Evolutionary conservation across 345 rosid species (phyloP).

Genomic region (Durio zibethinus): DNA sequence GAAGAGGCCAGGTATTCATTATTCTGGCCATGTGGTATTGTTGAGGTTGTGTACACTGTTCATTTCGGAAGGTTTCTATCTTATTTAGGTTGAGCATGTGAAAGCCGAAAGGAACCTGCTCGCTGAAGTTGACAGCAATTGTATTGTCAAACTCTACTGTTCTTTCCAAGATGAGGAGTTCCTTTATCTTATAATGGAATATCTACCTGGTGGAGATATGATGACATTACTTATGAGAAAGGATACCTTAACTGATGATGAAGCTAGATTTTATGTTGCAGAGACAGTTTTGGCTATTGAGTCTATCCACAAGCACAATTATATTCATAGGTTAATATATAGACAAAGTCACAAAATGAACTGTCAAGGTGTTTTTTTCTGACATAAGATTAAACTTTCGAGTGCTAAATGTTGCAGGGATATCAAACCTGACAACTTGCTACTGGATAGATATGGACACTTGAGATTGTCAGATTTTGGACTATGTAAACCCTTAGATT

Average conservation of each 20-base stretch:
- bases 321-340: slow-evolving; percentile 72
- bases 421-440: slow-evolving; percentile 91
- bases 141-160: slow-evolving; percentile 91
- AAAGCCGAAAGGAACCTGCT: slow-evolving; percentile 93
- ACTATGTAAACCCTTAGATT: slow-evolving; percentile 86
- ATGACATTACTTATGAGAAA: slow-evolving; percentile 97
- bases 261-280: slow-evolving; percentile 84
- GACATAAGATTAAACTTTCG: slow-evolving; percentile 3
- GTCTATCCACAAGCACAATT: slow-evolving; percentile 88
- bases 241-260: slow-evolving; percentile 85
- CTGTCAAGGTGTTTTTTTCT: neutral
- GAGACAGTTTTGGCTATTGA: slow-evolving; percentile 87
- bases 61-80: slow-evolving; percentile 9
- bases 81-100: slow-evolving; percentile 82
- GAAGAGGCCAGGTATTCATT: slow-evolving; percentile 83
- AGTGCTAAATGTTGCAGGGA: slow-evolving; percentile 49
- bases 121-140: slow-evolving; percentile 94
- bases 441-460: slow-evolving; percentile 84
- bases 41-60: slow-evolving; percentile 12
- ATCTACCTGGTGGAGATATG: slow-evolving; percentile 96
- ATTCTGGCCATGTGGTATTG: slow-evolving; percentile 10
- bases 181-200: slow-evolving; percentile 93
- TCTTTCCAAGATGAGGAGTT: slow-evolving; percentile 92
- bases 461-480: slow-evolving; percentile 94
- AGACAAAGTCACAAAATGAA: neutral